phyloP scores from a whole-genome alignment of 208 protist genomes.

The Crithidia sp. region DNA sequence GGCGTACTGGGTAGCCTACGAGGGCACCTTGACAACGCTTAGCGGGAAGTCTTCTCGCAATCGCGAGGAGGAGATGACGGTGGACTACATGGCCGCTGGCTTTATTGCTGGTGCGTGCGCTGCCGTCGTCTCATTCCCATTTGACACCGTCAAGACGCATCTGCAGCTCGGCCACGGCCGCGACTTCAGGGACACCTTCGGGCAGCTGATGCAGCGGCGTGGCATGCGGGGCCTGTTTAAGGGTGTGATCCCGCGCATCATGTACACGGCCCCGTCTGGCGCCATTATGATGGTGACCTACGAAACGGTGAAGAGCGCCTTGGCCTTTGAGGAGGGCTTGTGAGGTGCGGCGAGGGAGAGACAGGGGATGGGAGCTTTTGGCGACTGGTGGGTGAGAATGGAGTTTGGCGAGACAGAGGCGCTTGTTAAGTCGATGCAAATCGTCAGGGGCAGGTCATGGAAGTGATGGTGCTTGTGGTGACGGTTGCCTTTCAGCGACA shows the following conservation, averaged over 20 bases:
- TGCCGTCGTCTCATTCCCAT: constrained; percentile 89
- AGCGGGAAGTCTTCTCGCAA: constrained; percentile 50
- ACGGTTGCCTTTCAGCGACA: too few species aligned
- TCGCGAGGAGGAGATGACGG: constrained; percentile 43
- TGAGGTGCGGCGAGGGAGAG: background rate
- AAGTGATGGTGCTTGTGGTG: too few species aligned
- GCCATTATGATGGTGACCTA: constrained; percentile 95
- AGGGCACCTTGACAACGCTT: constrained; percentile 53
- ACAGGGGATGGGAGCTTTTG: background rate
- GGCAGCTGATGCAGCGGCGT: constrained; percentile 40
- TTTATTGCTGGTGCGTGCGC: constrained; percentile 84
- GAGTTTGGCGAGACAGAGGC: background rate
- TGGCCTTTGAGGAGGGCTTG: constrained; percentile 24
- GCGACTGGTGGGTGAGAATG: too few species aligned
- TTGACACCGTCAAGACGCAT: constrained; percentile 93
- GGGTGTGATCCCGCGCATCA: constrained; percentile 83
- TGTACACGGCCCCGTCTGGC: constrained; percentile 89
- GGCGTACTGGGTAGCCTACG: constrained; percentile 94
- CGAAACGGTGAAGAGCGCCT: constrained; percentile 77
- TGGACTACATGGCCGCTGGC: constrained; percentile 76
- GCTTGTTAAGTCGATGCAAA: too few species aligned
- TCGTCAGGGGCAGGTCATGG: too few species aligned
- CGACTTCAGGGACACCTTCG: constrained; percentile 26
- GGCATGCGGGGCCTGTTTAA: constrained; percentile 68
- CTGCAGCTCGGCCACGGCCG: constrained; percentile 78